These are phyloP conservation scores for Aspergillus tubingensis DNA, from an alignment of 2,329 filamentous ascomycete genomes.

Conservation along the genomic window DNA sequence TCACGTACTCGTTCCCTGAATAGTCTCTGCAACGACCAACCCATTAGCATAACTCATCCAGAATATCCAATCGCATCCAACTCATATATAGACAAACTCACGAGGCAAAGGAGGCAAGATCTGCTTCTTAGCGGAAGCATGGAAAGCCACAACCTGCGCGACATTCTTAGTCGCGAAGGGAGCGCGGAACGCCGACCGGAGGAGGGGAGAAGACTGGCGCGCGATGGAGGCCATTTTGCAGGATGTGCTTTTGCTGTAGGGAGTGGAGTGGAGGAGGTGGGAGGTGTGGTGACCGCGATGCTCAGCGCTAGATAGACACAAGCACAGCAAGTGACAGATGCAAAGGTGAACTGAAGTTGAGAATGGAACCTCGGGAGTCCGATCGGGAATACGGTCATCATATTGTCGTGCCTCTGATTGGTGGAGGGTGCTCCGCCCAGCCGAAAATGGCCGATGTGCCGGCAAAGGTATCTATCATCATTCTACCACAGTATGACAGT, in stretches of 20 bases:
- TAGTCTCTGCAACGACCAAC: slow-evolving; percentile 58
- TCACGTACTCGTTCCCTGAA: slow-evolving; percentile 71
- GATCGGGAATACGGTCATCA: slow-evolving; percentile 43
- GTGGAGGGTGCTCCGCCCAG: slow-evolving; percentile 35
- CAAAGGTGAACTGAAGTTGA: slow-evolving; percentile 31
- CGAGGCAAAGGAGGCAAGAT: slow-evolving; percentile 84
- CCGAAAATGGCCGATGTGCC: slow-evolving; percentile 42
- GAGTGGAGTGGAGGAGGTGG: slow-evolving; percentile 12
- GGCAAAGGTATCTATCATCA: slow-evolving; percentile 10
- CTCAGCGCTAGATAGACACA: slow-evolving; percentile 13
- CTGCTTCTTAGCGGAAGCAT: slow-evolving; percentile 73
- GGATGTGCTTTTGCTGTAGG: slow-evolving; percentile 14
- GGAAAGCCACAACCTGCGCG: slow-evolving; percentile 73
- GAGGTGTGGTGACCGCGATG: slow-evolving; percentile 15
- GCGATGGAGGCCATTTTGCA: slow-evolving; percentile 45
- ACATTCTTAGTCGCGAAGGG: slow-evolving; percentile 39
- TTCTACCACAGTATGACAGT: too few relatives aligned
- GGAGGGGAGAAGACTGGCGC: slow-evolving; percentile 41
- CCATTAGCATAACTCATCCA: slow-evolving; percentile 46
- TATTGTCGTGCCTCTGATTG: slow-evolving; percentile 40
- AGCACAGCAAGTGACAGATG: neutral
- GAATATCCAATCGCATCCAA: neutral
- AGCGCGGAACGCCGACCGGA: slow-evolving; percentile 38
- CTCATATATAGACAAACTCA: slow-evolving; percentile 51
- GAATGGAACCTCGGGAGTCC: slow-evolving; percentile 40